Percentiles rank a stretch among this genome's conserved stretches.
Conservation (phyloP, 2,329 filamentous ascomycete species). For the Cytospora piceicola region DNA sequence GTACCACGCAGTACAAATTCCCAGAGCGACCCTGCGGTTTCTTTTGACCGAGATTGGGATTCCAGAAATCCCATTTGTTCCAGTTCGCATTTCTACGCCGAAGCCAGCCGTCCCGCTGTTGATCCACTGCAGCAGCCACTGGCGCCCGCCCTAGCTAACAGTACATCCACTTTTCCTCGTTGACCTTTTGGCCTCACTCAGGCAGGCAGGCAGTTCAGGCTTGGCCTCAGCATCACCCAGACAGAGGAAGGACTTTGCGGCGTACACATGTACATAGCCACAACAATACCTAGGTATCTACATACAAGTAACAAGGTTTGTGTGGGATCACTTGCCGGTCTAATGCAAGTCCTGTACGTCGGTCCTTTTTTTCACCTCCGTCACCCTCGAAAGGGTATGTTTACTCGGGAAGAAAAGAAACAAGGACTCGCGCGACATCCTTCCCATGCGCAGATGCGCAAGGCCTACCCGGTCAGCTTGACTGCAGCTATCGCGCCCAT, state of each 20-base stretch:
- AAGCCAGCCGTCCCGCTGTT: not conserved
- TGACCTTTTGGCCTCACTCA: not conserved
- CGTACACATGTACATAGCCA: not conserved
- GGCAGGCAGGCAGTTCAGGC: too few relatives aligned
- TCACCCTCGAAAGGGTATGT: too few relatives aligned
- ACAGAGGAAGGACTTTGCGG: conserved; percentile 4
- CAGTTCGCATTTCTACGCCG: conserved; percentile 1
- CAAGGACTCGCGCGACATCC: not conserved
- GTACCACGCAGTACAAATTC: not conserved
- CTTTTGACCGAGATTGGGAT: not conserved
- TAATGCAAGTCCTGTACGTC: not conserved
- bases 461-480: not conserved
- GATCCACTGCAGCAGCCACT: not conserved
- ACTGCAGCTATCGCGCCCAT: not conserved
- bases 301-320: not conserved
- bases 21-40: not conserved
- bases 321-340: not conserved
- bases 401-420: too few relatives aligned
- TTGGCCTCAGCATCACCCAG: not conserved
- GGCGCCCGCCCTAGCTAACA: not conserved
- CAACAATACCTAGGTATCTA: not conserved
- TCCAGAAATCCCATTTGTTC: not conserved
- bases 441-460: not conserved
- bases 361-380: not conserved
- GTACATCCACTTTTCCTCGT: not conserved